A percentile compares a stretch with the other conserved stretches of the same genome.
phyloP scores from a whole-genome alignment of 495 filamentous ascomycete genomes.

The Platismatia glauca region DNA sequence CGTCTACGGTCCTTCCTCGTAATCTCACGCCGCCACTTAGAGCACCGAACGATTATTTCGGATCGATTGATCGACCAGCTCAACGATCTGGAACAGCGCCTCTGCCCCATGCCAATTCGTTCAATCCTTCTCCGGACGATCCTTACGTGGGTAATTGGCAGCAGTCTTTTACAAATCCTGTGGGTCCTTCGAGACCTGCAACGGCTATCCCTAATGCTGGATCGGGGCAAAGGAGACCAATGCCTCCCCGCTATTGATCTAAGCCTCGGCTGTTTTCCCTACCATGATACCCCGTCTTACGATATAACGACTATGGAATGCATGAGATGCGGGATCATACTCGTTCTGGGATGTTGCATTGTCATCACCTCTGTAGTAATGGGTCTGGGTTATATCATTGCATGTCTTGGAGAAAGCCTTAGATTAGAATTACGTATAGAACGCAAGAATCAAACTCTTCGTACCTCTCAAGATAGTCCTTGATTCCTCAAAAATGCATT shows the following conservation, averaged over 20 bases:
- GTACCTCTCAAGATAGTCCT: neutral
- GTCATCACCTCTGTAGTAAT: neutral
- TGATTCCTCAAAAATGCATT: too few species aligned
- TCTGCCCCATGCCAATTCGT: slow-evolving; percentile 10
- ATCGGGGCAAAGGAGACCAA: slow-evolving; percentile 10
- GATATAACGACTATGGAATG: neutral
- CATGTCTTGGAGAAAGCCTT: neutral
- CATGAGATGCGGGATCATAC: neutral
- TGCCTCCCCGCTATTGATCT: slow-evolving; percentile 8
- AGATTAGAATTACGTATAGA: neutral
- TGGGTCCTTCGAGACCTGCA: slow-evolving; percentile 18
- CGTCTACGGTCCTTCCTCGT: slow-evolving; percentile 4
- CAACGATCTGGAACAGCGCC: slow-evolving; percentile 24
- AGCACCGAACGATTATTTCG: slow-evolving; percentile 17
- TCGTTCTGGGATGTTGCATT: neutral
- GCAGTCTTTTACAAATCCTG: slow-evolving; percentile 6
- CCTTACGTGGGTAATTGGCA: slow-evolving; percentile 14
- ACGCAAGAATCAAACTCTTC: neutral
- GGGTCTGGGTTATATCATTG: neutral
- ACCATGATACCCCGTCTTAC: neutral
- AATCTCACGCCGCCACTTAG: slow-evolving; percentile 9
- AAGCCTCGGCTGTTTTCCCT: neutral
- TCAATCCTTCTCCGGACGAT: slow-evolving; percentile 2
- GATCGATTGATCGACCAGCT: slow-evolving; percentile 2
- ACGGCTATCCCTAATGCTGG: slow-evolving; percentile 14